Base-by-base conservation (phyloP, 306 rosid species). In the Corylus heterophylla region DNA sequence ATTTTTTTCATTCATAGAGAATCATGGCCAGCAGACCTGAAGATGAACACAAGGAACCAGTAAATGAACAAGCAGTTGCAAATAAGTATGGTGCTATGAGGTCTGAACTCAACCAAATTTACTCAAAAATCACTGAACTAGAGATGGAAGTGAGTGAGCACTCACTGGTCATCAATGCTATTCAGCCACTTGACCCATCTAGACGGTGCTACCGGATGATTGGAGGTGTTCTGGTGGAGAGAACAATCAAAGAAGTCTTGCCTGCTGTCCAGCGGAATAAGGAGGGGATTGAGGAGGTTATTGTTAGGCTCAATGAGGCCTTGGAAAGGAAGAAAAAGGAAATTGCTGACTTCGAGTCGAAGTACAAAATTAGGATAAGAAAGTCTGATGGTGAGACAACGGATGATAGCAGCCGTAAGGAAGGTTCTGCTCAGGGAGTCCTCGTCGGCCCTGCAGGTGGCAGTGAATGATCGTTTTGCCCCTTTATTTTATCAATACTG, bases 141-240 rank as follows among this genome's bases (percentile, higher is more conserved):
- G 98, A 95, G 78, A 92, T 95, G 98, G 98, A 95, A 73, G 98
- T 84, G 9, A 88, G 98, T 18, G 98, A 95, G 89, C 96, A 91
- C 88, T 83, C 92, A 0, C 76, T 92, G 88, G 98, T 95, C 71
- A 82, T 91, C 20, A 90, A 87, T 70, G 98, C 98, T 79, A 91
- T 95, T 70, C 94, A 95, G 79, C 98, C 97, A 0, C 97, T 95
- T 6, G 98, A 95, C 61, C 98, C 85, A 61, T 84, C 97, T 27
- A 87, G 98, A 76, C 90, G 97, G 75, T 92, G 98, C 89, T 95
- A 90, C 77, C 88, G 98, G 7, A 95, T 95, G 97, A 95, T 95
- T 2, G 98, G 97, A 67, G 98, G 98, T 39, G 98, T 95, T 56
- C 92, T 95, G 85, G 98, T 95, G 80, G 98, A 95, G 89, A 91